These are phyloP conservation scores for Trichoderma reesei DNA, from an alignment of 495 filamentous ascomycete genomes.

Conservation along the genomic window DNA sequence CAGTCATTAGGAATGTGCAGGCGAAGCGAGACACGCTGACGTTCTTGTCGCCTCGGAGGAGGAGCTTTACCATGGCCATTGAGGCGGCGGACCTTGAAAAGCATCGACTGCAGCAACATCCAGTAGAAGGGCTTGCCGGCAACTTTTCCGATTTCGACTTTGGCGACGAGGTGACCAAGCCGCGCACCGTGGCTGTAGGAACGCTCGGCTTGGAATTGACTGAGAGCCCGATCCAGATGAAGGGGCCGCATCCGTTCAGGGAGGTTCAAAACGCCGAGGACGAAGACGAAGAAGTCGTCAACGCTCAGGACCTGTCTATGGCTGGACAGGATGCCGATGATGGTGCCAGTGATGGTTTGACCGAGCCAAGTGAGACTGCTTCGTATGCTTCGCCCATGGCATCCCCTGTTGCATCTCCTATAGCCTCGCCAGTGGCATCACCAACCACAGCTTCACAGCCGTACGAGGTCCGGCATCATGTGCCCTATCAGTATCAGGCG, in stretches of 20 bases:
- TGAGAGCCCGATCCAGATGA: not conserved
- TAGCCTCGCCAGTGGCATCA: not conserved
- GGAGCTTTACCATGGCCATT: slow-evolving; percentile 37
- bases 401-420: not conserved
- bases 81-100: slow-evolving; percentile 22
- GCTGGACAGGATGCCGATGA: not conserved
- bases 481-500: not conserved
- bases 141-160: slow-evolving; percentile 11
- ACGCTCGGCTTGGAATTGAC: not conserved
- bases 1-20: slow-evolving; percentile 31
- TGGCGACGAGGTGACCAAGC: not conserved
- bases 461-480: not conserved
- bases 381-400: not conserved
- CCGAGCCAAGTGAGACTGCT: not conserved
- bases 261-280: not conserved
- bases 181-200: not conserved
- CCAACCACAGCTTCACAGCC: not conserved
- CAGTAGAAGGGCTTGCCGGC: slow-evolving; percentile 1
- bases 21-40: slow-evolving; percentile 36
- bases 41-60: slow-evolving; percentile 21
- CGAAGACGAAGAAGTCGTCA: not conserved
- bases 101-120: slow-evolving; percentile 6
- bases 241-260: not conserved
- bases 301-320: not conserved
- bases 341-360: not conserved